Percentiles rank a stretch among this genome's conserved stretches.
Conservation (phyloP, 1,139 yeast genomes). For the Yarrowia galli region DNA sequence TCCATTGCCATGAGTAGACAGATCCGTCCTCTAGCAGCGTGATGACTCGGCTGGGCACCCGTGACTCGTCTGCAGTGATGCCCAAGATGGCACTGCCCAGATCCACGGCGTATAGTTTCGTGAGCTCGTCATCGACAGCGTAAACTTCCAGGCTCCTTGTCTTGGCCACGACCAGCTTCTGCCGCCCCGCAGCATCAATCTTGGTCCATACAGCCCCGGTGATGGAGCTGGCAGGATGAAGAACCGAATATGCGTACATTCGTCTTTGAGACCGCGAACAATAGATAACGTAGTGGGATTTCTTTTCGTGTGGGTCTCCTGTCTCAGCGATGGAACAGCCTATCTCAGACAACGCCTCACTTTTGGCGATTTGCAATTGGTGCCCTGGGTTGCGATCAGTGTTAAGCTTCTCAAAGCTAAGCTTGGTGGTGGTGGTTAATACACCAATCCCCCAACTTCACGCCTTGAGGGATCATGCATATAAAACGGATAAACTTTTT, state of each 20-base stretch:
- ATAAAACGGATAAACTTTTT: constrained; percentile 30
- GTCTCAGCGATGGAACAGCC: constrained; percentile 1
- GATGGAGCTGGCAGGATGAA: constrained; percentile 31
- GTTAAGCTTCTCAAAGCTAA: constrained; percentile 12
- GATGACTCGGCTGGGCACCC: constrained; percentile 10
- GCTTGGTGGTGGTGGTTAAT: background rate
- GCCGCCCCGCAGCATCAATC: constrained; percentile 32
- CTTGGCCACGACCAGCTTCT: constrained; percentile 28
- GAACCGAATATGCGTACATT: constrained; percentile 27
- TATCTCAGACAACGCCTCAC: constrained; percentile 31
- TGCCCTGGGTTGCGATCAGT: constrained; percentile 24
- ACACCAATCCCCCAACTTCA: constrained; percentile 1
- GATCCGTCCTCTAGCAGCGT: constrained; percentile 33
- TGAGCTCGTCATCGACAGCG: constrained; percentile 22
- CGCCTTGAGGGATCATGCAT: constrained; percentile 31
- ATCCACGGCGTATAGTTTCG: constrained; percentile 12
- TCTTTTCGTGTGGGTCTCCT: constrained; percentile 4
- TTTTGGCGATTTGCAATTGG: constrained; percentile 24
- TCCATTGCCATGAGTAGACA: constrained; percentile 23
- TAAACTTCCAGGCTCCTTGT: constrained; percentile 25
- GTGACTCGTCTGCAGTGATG: constrained; percentile 20
- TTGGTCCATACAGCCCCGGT: constrained; percentile 29
- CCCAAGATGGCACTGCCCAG: constrained; percentile 27
- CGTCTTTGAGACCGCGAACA: background rate
- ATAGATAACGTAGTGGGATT: background rate